Base-by-base conservation (phyloP, 805 yeast species). In the Metschnikowia noctiluminum region DNA sequence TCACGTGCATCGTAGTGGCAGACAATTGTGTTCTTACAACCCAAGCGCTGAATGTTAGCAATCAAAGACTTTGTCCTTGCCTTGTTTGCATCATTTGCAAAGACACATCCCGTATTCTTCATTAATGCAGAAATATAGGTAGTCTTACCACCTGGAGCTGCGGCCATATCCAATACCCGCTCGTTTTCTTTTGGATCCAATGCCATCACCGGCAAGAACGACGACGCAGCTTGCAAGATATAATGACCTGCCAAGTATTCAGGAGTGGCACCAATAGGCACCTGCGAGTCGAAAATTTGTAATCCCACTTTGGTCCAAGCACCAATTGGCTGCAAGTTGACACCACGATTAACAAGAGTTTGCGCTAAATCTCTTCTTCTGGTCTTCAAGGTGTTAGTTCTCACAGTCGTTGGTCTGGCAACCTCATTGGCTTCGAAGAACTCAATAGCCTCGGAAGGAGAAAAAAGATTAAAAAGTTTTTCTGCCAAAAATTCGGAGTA, bases 191-290 rank as follows among this genome's bases (percentile, higher is more conserved):
- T 95, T n/a, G 99, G 99, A 54, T 84, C 92, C 59, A 94, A 74
- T 0, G 99, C 99, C 92, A 94, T 89, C 16, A 91, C 97, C 8
- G 99, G 99, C 63, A 94, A 73, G 70, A 92, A 94, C 9, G 98
- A 91, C 6, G 97, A 91, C 21, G 99, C 99, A 38, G 99, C 99
- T 71, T 94, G 99, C 61, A 94, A 74, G 54, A 94, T 94, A 71
- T 94, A 94, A 64, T 94, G 96, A 62, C 99, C 99, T 12, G 98
- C 96, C 62, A 94, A 76, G 66, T 94, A 94, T 71, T 94, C 99
- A 39, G 99, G 99, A 8, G 99, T 94, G 40, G 99, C 99, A 69
- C 99, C 99, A 59, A 94, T 88, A 39, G 99, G 99, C n/a, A 94
- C 98, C 68, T 91, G 98, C 26, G 98, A 91, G 65, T 94, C 99